These are phyloP conservation scores for Phalaenopsis equestris DNA, from an alignment of 106 monocot genomes.

Conservation along the genomic window DNA sequence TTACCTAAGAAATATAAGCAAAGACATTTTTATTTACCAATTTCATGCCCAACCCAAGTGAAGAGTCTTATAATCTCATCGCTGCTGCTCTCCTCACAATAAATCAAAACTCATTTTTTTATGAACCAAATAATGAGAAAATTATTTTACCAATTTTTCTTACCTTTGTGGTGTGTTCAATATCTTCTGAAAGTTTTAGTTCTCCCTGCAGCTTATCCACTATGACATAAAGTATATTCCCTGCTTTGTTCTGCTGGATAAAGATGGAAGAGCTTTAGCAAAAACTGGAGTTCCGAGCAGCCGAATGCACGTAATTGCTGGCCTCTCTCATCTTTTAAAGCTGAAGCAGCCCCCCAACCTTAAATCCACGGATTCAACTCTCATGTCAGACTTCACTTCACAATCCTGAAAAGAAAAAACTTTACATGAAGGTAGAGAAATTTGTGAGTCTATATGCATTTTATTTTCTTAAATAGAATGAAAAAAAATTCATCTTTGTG, in stretches of 20 bases:
- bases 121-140: too few relatives aligned
- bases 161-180: too few relatives aligned
- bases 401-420: not conserved
- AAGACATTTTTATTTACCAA: not conserved
- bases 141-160: too few relatives aligned
- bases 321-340: slow-evolving; percentile 77
- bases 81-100: too few relatives aligned
- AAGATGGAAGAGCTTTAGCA: slow-evolving; percentile 74
- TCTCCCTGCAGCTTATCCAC: slow-evolving; percentile 60
- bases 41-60: not conserved
- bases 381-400: slow-evolving; percentile 1
- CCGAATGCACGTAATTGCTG: slow-evolving; percentile 76
- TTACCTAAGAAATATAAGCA: not conserved
- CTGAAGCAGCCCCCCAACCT: slow-evolving; percentile 29
- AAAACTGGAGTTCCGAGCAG: slow-evolving; percentile 83
- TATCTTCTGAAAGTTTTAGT: not conserved
- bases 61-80: too few relatives aligned
- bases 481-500: too few relatives aligned
- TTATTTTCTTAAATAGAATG: too few relatives aligned
- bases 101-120: too few relatives aligned
- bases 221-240: slow-evolving; percentile 94
- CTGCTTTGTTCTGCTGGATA: slow-evolving; percentile 90
- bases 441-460: too few relatives aligned
- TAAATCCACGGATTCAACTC: slow-evolving; percentile 10
- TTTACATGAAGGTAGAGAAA: too few relatives aligned